These are phyloP conservation scores for Camellia lanceoleosa DNA, from an alignment of 148 eudicot species.

Conservation along the genomic window DNA sequence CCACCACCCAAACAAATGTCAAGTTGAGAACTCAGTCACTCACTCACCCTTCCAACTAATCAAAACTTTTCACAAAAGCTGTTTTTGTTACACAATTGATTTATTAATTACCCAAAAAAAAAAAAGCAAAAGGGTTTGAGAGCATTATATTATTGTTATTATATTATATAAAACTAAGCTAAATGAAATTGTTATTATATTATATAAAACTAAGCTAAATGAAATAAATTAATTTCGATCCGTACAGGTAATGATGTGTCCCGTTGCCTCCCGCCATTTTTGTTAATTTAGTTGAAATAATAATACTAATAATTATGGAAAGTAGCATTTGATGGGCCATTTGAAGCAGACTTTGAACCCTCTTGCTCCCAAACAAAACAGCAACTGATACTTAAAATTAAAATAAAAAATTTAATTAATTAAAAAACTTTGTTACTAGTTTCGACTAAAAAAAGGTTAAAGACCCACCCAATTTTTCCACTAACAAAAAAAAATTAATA, in stretches of 20 bases:
- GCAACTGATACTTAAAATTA: background rate
- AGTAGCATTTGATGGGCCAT: constrained; percentile 9
- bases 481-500: too few relatives aligned
- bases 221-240: constrained; percentile 10
- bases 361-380: constrained; percentile 11
- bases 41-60: background rate
- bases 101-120: background rate
- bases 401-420: too few relatives aligned
- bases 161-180: background rate
- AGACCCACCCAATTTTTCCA: too few relatives aligned
- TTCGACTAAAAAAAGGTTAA: too few relatives aligned
- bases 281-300: background rate
- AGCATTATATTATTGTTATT: background rate
- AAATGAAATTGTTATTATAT: background rate
- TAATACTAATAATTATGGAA: background rate
- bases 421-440: too few relatives aligned
- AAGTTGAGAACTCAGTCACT: constrained; percentile 20
- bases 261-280: constrained; percentile 21
- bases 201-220: background rate
- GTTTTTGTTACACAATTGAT: background rate
- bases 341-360: constrained; percentile 9
- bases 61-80: background rate
- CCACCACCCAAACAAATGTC: constrained; percentile 20
- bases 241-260: constrained; percentile 33
- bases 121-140: background rate